Conservation (phyloP, 202 grass and related monocot species). For the Musa balbisiana region DNA sequence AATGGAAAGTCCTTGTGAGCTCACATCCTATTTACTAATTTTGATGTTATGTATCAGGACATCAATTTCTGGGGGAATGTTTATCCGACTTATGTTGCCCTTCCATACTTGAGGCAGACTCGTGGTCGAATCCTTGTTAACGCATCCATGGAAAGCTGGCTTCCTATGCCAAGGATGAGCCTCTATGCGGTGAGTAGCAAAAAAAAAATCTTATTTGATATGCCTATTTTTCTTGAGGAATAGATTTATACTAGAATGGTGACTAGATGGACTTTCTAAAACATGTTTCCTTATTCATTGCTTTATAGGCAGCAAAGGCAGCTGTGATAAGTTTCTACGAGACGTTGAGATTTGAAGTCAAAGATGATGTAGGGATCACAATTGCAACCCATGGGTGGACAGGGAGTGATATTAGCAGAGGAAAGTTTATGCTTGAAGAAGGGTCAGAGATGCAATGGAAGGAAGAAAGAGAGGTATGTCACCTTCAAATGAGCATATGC, state of each 20-base stretch:
- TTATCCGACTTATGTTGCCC: conserved; percentile 72
- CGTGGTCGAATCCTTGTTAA: conserved; percentile 67
- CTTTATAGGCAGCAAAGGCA: conserved; percentile 53
- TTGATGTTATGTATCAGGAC: conserved; percentile 27
- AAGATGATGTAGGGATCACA: conserved; percentile 62
- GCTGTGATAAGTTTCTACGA: conserved; percentile 80
- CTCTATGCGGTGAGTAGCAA: conserved; percentile 48
- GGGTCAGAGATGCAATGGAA: conserved; percentile 42
- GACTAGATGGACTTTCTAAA: not conserved
- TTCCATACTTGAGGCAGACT: conserved; percentile 58
- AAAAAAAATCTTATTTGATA: too few relatives aligned
- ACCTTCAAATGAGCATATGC: not conserved
- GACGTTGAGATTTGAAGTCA: conserved; percentile 62
- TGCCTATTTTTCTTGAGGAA: not conserved
- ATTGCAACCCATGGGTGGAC: conserved; percentile 81
- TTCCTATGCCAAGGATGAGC: conserved; percentile 84
- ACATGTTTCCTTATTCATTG: not conserved
- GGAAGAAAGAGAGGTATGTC: conserved; percentile 45
- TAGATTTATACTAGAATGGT: too few relatives aligned
- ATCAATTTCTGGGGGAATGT: conserved; percentile 96
- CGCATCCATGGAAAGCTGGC: conserved; percentile 73
- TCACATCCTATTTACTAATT: too few relatives aligned
- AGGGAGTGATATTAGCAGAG: conserved; percentile 36
- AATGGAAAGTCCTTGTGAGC: too few relatives aligned
- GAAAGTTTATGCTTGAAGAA: conserved; percentile 52